Base-by-base conservation (phyloP, 202 grass and related monocot species). In the Zoysia matrella region DNA sequence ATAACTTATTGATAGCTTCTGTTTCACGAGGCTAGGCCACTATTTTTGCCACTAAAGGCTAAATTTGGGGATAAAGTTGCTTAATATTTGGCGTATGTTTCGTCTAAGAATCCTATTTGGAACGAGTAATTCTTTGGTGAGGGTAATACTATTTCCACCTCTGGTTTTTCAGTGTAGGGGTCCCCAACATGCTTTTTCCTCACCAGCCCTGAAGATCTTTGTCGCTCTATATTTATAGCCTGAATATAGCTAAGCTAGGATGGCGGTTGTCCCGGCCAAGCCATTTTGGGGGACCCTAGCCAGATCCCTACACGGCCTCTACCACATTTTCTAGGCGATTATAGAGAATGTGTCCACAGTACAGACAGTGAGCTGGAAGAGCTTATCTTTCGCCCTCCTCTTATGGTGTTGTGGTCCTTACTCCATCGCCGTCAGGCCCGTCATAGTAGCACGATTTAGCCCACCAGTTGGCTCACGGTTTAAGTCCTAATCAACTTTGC, bases 181-280 rank as follows among this genome's bases (percentile, higher is more conserved):
- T 60, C 72, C 77, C 69, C 67, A 50, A 87, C 41, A 57, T 76
- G 57, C 79, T 84, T 79, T 88, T 82, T 85, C 41, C 14, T 64
- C 81, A 47, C 60, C 74, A 82, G 47, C 79, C 46, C 65, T 75
- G 65, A 48, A 64, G 86, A 91, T 82, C 74, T 66, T 72, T 85
- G 74, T 71, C 78, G 65, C 52, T 74, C 49, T 83, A 86, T 45
- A 70, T 75, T 65, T 41, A 70, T 85, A 40, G 61, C 71, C 77
- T 61, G 51, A 80, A 58, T 86, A 66, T 72, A 75, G 67, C 72
- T 73, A 43, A 40, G 46, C 65, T 64, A 69, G 60, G 44, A 61
- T 44, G 16, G 67, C 53, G 60, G 57, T 80, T 47, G 78, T 80
- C 70, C 78, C 71, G 47, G 53, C 53, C 30, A 47, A 30, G 3